Base-by-base conservation (phyloP, 2,329 filamentous ascomycete genomes). In the Grosmannia penicillata region DNA sequence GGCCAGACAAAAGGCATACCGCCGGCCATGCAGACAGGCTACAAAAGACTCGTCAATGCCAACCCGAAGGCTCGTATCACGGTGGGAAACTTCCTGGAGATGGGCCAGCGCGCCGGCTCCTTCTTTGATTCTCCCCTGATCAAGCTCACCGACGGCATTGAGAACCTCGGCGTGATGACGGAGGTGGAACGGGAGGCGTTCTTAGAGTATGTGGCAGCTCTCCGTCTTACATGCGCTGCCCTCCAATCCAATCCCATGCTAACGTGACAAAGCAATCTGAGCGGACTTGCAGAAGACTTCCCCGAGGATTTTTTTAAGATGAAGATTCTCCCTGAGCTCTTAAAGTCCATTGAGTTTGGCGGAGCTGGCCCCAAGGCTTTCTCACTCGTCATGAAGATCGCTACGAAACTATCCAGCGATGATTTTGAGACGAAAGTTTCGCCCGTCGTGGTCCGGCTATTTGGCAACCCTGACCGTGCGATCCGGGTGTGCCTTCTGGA, bases 301-400 rank as follows among this genome's bases (percentile, higher is more conserved):
- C 91, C 91, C 0, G 89, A 95, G 53, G 91, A 96, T 43, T 98
- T 94, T 57, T 94, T 96, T 67, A 93, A 93, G 55, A 82, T 93
- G 70, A 98, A 96, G 53, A 77, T 98, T 4, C 67, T 98, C 8
- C 91, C 91, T 0, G 91, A 98, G 54, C 65, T 98, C 23, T 69
- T 98, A n/a, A 98, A 96, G 54, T 94, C 87, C 0, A 86, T 96
- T n/a, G 91, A 98, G 52, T 98, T 95, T 56, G 91, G 91, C 8
- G 91, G 89, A 10, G 91, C 91, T 22, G 91, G 91, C 0, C 83
- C 89, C 0, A 93, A 93, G 53, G 87, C 93, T 1, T 82, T 98
- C 43, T 63, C 70, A 1, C 77, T 93, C 2, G 83, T 94, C 29
- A 76, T 96, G 65, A 93, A 93, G 53, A 95, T 98, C 49, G 77